phyloP scores from a whole-genome alignment of 106 monocot genomes.

The Allium sativum region DNA sequence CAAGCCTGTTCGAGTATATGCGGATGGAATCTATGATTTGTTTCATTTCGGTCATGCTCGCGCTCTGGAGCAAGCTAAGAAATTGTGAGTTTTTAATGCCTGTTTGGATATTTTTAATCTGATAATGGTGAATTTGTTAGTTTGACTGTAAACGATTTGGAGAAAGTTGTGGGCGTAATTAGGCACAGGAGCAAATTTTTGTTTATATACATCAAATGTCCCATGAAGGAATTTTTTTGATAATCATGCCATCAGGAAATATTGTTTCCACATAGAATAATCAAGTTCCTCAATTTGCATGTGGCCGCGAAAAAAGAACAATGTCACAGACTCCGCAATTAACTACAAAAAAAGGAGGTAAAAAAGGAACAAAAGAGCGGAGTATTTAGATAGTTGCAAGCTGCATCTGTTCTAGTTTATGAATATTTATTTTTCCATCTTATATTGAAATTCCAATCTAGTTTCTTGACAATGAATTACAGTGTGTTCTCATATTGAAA shows the following conservation, averaged over 20 bases:
- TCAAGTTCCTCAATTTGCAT: too few species aligned
- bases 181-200: neutral
- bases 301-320: too few species aligned
- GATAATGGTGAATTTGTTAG: neutral
- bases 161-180: neutral
- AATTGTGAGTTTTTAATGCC: constrained; percentile 6
- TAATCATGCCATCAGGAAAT: neutral
- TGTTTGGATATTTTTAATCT: neutral
- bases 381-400: too few species aligned
- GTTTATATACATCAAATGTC: neutral
- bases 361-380: too few species aligned
- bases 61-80: constrained; percentile 26
- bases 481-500: too few species aligned
- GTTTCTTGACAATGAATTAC: too few species aligned
- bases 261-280: neutral
- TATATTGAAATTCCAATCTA: too few species aligned
- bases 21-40: constrained; percentile 24
- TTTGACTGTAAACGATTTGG: neutral
- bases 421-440: too few species aligned
- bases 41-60: constrained; percentile 27
- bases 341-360: too few species aligned
- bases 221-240: neutral
- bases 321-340: too few species aligned
- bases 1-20: constrained; percentile 19
- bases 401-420: too few species aligned